Conservation (phyloP, 176 grass and related monocot genomes). For the Aegilops umbellulata region DNA sequence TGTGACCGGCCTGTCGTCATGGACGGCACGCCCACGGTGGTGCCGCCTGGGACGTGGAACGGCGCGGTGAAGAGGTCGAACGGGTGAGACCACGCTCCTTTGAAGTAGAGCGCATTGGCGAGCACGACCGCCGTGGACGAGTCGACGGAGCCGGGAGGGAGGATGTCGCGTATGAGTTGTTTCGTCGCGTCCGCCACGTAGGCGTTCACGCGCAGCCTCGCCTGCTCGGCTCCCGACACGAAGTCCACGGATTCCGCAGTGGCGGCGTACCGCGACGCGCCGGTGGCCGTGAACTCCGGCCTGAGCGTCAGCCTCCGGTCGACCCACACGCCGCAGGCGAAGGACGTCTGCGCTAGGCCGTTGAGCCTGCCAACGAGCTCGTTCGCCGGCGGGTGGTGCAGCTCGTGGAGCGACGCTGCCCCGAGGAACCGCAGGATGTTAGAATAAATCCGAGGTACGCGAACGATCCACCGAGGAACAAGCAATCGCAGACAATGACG, state of each 20-base stretch:
- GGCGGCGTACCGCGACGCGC: not conserved
- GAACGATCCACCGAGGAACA: too few species aligned
- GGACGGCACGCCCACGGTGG: too few species aligned
- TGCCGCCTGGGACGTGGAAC: too few species aligned
- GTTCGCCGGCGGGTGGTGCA: not conserved
- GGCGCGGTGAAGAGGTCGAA: too few species aligned
- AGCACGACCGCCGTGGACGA: not conserved
- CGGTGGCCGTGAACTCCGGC: not conserved
- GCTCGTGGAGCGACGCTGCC: not conserved
- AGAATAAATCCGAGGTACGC: too few species aligned
- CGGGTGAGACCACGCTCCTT: not conserved
- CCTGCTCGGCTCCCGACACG: not conserved
- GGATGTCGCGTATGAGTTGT: not conserved
- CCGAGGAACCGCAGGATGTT: not conserved
- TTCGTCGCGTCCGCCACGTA: not conserved
- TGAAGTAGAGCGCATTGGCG: conserved; percentile 34
- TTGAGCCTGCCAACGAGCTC: not conserved
- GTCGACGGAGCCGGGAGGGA: conserved; percentile 7
- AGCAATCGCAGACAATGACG: too few species aligned
- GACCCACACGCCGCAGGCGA: not conserved
- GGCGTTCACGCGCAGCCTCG: not conserved
- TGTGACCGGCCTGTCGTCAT: too few species aligned
- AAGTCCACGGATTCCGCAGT: not conserved
- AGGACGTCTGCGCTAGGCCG: not conserved
- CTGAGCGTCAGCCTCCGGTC: not conserved